These are phyloP conservation scores for Phaseolus coccineus DNA, from an alignment of 331 rosid species.

Conservation along the genomic window DNA sequence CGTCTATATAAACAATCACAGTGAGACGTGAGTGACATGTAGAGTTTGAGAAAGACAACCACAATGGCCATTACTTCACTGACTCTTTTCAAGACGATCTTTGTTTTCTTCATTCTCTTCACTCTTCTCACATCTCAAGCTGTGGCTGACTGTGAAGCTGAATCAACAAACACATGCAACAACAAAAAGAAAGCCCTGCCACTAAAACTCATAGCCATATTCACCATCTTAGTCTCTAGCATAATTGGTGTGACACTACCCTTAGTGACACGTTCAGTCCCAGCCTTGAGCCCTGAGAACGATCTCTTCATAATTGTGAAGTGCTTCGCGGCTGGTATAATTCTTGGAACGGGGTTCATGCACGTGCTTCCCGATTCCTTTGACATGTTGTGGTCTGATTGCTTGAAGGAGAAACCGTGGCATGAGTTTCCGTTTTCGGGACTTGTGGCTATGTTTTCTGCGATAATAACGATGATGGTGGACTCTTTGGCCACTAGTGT, in stretches of 20 bases:
- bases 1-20: no score
- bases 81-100: constrained; percentile 28
- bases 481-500: constrained; percentile 75
- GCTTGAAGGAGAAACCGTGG: constrained; percentile 73
- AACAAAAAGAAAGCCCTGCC: constrained; percentile 56
- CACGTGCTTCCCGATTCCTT: constrained; percentile 81
- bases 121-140: constrained; percentile 39
- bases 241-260: constrained; percentile 67
- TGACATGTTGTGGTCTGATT: constrained; percentile 64
- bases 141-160: constrained; percentile 45
- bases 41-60: neutral
- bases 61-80: constrained; percentile 36
- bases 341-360: constrained; percentile 80
- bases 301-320: constrained; percentile 64
- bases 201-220: constrained; percentile 67
- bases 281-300: constrained; percentile 64
- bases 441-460: constrained; percentile 71
- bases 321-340: constrained; percentile 70
- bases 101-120: constrained; percentile 42
- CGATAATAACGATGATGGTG: constrained; percentile 65
- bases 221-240: constrained; percentile 62
- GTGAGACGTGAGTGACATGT: neutral
- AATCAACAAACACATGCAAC: constrained; percentile 47
- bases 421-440: constrained; percentile 77
- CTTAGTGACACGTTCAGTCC: constrained; percentile 56